A percentile compares a stretch with the other conserved stretches of the same genome.
These are phyloP conservation scores for Trichosporon ovoides DNA, from an alignment of 1,284 basidiomycete species.

Conservation along the genomic window DNA sequence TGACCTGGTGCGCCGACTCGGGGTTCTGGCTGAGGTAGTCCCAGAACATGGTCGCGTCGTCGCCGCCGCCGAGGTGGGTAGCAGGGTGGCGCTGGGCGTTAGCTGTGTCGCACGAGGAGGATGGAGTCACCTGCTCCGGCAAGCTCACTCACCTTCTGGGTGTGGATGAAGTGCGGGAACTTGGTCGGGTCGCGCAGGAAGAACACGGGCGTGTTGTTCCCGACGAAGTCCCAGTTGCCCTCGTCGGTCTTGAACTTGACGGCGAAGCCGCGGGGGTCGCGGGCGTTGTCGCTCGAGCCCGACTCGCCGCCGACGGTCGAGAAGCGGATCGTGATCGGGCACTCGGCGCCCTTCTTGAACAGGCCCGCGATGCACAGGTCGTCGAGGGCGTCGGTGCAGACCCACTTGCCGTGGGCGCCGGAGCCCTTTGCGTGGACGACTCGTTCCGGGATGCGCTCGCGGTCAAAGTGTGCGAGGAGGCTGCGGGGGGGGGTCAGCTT, in stretches of 20 bases:
- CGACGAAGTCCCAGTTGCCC: slow-evolving; percentile 83
- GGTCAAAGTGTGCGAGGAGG: slow-evolving; percentile 82
- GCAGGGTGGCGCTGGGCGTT: slow-evolving; percentile 58
- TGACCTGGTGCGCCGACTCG: slow-evolving; percentile 83
- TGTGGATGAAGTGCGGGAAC: slow-evolving; percentile 77
- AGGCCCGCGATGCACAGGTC: slow-evolving; percentile 72
- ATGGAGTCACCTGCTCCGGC: too few species aligned
- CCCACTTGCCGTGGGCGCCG: slow-evolving; percentile 85
- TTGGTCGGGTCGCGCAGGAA: slow-evolving; percentile 38
- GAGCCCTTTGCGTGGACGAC: slow-evolving; percentile 58
- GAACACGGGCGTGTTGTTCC: slow-evolving; percentile 79
- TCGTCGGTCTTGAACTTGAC: slow-evolving; percentile 84
- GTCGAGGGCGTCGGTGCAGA: slow-evolving; percentile 73
- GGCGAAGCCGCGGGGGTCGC: slow-evolving; percentile 84
- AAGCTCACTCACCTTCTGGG: slow-evolving; percentile 68
- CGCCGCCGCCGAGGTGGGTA: slow-evolving; percentile 49
- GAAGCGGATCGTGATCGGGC: slow-evolving; percentile 49
- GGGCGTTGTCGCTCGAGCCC: slow-evolving; percentile 75
- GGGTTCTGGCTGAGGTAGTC: slow-evolving; percentile 89
- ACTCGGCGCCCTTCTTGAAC: slow-evolving; percentile 69
- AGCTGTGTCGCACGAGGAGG: not conserved
- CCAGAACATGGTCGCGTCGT: slow-evolving; percentile 54
- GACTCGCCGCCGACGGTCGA: slow-evolving; percentile 61
- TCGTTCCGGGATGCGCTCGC: slow-evolving; percentile 92
- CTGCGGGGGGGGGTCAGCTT: slow-evolving; percentile 37